Base-by-base conservation (phyloP, 306 rosid genomes). In the Rubus idaeus region DNA sequence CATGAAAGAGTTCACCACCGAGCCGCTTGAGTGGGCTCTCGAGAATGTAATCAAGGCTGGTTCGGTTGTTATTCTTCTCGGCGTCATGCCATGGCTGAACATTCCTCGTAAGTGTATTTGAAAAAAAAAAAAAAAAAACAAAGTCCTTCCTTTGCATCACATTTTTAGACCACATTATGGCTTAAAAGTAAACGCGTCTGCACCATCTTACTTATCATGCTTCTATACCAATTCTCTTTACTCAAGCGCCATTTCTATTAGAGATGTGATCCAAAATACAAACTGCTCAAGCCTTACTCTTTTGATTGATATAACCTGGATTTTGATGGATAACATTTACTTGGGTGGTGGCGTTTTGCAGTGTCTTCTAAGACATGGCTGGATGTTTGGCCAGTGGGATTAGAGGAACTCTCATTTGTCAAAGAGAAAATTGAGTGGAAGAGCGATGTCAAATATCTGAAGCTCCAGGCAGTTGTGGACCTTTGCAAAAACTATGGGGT, bases 11-110 rank as follows among this genome's bases (percentile, higher is more conserved):
- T 91, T 89, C 80, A 87, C 73, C 4, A 84, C 78, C 0, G 77
- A 82, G 74, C 60, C 88, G 10, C 83, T 87, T 21, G 79, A 91
- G 26, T 86, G 93, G 90, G 76, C 82, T 0, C 87, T 87, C 0
- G 75, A 86, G 55, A 87, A 87, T 55, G 75, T 84, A 1, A 83
- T 86, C 18, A 51, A 65, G 4, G 63, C 82, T 3, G 91, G 86
- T 12, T 83, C 81, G 7, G 21, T 70, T 5, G 79, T 89, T 39
- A 89, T 87, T 79, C 93, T 91, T 69, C 62, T 90, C 23, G 93
- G 90, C 2, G 87, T 82, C 20, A 83, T 87, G 90, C 89, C 96
- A 0, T 89, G 91, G 88, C 89, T 89, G 17, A 87, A 86, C 66
- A 87, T 87, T 71, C 90, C 86, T 6, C 75, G 84, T 84, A 18